phyloP scores from a whole-genome alignment of 2,329 filamentous ascomycete species.

The Aureobasidium sp. region DNA sequence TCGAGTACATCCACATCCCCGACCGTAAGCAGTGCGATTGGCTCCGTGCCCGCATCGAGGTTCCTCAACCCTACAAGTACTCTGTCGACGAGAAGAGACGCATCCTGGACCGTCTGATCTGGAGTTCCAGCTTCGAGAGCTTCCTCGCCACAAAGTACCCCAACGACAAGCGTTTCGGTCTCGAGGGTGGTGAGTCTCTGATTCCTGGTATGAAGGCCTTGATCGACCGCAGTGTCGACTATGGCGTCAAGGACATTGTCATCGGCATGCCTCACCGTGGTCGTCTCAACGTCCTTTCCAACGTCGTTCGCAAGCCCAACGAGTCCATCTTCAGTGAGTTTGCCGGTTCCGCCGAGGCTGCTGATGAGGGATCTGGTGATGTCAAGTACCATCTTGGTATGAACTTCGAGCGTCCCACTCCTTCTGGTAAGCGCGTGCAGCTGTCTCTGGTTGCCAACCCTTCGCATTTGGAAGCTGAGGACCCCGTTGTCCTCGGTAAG shows the following conservation, averaged over 20 bases:
- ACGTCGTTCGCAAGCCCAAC: slow-evolving; percentile 98
- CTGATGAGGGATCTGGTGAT: slow-evolving; percentile 94
- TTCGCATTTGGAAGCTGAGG: slow-evolving; percentile 95
- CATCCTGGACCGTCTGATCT: slow-evolving; percentile 94
- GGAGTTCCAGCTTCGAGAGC: slow-evolving; percentile 93
- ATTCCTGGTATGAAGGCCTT: slow-evolving; percentile 99
- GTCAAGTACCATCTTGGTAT: slow-evolving; percentile 99
- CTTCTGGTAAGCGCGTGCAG: slow-evolving; percentile 98
- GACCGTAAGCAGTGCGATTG: slow-evolving; percentile 97
- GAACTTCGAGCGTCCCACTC: slow-evolving; percentile 98
- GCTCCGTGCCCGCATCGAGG: slow-evolving; percentile 90
- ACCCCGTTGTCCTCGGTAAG: slow-evolving; percentile 95
- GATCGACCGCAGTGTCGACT: slow-evolving; percentile 96
- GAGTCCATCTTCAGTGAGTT: slow-evolving; percentile 99
- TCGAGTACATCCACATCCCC: slow-evolving; percentile 98
- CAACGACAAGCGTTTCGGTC: slow-evolving; percentile 98
- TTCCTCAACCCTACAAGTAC: slow-evolving; percentile 93
- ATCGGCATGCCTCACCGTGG: slow-evolving; percentile 99
- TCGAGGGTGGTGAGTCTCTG: slow-evolving; percentile 93
- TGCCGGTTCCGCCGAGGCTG: slow-evolving; percentile 73
- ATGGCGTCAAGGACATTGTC: slow-evolving; percentile 97
- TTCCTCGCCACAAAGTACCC: slow-evolving; percentile 97
- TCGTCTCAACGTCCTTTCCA: slow-evolving; percentile 93
- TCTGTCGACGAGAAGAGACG: slow-evolving; percentile 96
- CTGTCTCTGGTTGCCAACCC: slow-evolving; percentile 97